Base-by-base conservation (phyloP, 345 rosid species). In the Eucalyptus coolabah region DNA sequence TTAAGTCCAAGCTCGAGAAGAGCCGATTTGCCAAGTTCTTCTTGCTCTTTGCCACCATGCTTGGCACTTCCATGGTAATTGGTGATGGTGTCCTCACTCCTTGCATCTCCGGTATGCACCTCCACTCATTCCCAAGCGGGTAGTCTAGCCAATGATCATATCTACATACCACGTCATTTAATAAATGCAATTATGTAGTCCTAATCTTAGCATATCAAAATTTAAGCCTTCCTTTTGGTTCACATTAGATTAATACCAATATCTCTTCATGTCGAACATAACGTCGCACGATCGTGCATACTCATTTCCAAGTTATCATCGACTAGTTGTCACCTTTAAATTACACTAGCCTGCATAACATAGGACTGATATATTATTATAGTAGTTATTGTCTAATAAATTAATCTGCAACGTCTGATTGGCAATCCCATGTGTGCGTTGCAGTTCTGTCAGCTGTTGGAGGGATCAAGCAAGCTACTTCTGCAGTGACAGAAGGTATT, bases 1-100 rank as follows among this genome's bases (percentile, higher is more conserved):
- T 94, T 83, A 92, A 91, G 88, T 86, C 91, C 6, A 53, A 17
- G 87, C 89, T 94, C 2, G 96, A 94, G 93, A 89, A 87, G 8
- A 94, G 94, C 87, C 34, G 6, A 4, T 88, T 89, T 12, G 94
- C 92, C 69, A 95, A 93, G 89, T 54, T 90, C 44, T 90, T 92
- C 56, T 81, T 95, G 6, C 88, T 93, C 72, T 67, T 94, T 24
- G 90, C 92, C 87, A 93, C 96, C 90, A 90, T 95, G 95, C 92
- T 93, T n/a, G 95, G 94, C 10, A 93, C 94, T 50, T 94, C 96
- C 91, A 94, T 95, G 96, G 94, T 95, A 91, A 92, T 95, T 42
- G 97, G 96, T 19, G 97, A 95, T 44, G 95, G 97, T 12, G 91
- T 95, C 89, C 95, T 95, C 86, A 93, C 95, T 18, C 96, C 96